Percentiles rank a stretch among this genome's conserved stretches.
Evolutionary conservation across 768 basidiomycete species (phyloP).

Genomic region (Mycena venus): DNA sequence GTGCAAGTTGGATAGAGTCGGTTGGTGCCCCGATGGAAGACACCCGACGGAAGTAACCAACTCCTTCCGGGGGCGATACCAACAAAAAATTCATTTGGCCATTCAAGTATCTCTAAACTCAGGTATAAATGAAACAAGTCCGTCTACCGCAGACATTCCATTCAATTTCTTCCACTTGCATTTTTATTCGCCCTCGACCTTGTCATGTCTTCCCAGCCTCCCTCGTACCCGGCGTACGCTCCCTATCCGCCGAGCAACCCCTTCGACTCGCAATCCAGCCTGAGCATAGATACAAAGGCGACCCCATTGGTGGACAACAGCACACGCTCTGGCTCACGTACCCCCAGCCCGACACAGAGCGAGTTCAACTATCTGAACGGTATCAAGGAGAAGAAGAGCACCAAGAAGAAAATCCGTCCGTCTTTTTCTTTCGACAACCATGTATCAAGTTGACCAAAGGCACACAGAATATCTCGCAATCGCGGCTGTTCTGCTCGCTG

Average conservation of each 20-base stretch:
- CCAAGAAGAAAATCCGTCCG: constrained; percentile 26
- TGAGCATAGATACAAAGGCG: background rate
- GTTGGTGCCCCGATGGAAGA: no score
- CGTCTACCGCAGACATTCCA: no score
- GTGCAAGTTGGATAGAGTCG: no score
- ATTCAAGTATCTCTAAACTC: background rate
- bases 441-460: background rate
- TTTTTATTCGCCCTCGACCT: background rate
- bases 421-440: background rate
- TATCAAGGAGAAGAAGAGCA: constrained; percentile 19
- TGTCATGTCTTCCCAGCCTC: background rate
- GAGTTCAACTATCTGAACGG: constrained; percentile 15
- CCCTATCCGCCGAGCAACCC: background rate
- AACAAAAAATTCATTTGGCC: background rate
- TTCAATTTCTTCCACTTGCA: background rate
- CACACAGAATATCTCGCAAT: constrained; percentile 41
- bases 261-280: background rate
- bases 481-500: constrained; percentile 45
- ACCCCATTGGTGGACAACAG: background rate
- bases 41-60: background rate
- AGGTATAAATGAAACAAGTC: no score
- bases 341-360: constrained; percentile 14
- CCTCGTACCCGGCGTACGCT: constrained; percentile 14
- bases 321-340: background rate
- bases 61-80: background rate